Conservation (phyloP, 208 protist species). For the Blastocrithidia nonstop region DNA sequence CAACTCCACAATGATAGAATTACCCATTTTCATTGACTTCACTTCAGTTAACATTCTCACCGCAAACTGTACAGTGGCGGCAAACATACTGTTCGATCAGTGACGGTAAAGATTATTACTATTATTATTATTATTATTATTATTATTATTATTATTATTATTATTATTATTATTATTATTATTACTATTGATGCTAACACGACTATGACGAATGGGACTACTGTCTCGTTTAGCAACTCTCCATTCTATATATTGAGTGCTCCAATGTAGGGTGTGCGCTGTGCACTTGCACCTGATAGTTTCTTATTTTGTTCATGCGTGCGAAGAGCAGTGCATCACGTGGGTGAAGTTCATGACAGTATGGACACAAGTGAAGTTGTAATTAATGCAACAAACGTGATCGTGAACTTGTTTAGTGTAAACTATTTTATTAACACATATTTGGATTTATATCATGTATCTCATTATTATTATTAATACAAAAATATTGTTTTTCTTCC, state of each 20-base stretch:
- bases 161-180: too few species aligned
- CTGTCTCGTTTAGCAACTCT: too few species aligned
- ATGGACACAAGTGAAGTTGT: conserved; percentile 22
- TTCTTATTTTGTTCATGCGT: too few species aligned
- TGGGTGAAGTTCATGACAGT: conserved; percentile 41
- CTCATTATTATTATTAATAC: conserved; percentile 8
- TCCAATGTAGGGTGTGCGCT: too few species aligned
- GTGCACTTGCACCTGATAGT: too few species aligned
- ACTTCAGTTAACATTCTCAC: conserved; percentile 7
- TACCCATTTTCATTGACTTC: conserved; percentile 1
- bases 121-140: too few species aligned
- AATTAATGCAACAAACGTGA: conserved; percentile 7
- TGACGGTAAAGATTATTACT: too few species aligned
- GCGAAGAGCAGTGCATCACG: conserved; percentile 32
- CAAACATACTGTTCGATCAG: conserved; percentile 22
- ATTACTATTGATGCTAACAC: too few species aligned
- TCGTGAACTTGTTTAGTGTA: conserved; percentile 1
- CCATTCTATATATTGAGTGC: too few species aligned
- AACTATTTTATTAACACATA: conserved; percentile 1
- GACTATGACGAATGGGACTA: too few species aligned
- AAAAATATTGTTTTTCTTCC: too few species aligned
- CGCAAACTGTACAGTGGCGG: conserved; percentile 57
- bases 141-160: too few species aligned
- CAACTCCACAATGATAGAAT: conserved; percentile 25
- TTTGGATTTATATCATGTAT: neutral